Base-by-base conservation (phyloP, 495 filamentous ascomycete species). In the Podospora pseudoanserina region DNA sequence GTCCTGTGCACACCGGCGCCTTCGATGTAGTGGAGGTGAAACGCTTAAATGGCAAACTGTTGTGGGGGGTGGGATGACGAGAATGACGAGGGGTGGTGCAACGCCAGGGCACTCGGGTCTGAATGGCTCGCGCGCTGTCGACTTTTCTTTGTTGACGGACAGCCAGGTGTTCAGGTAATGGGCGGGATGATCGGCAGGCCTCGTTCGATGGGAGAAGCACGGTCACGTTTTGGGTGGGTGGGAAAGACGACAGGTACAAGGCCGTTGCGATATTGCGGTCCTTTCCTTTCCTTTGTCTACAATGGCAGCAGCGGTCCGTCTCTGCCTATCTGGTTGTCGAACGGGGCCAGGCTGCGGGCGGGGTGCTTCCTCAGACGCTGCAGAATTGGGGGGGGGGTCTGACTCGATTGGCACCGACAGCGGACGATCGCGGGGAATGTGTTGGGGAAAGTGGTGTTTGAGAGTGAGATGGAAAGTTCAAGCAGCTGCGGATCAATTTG, bases 61-160 rank as follows among this genome's bases (percentile, higher is more conserved):
- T 56, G 39, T 53, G 49, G 70, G 70, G 70, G 67, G 68, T 71
- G 66, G 71, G 67, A 75, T 70, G 75, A 76, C 70, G 73, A 67
- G 63, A 64, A 49, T 49, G 39, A 49, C 39, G 39, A 16, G 15
- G 39, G 39, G 63, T 64, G 63, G 66, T 53, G 56, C 62, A 65
- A 70, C 39, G 53, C 55, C 30, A 54, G 66, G 61, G 62, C 49
- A 66, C 9, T 49, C 32, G 44, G 26, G 53, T 23, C 34, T 54
- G 62, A 44, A 49, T 49, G 39, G 39, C 39, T 49, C 39, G 39
- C 39, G 39, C 34, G 44, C 56, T 30, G 28, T 67, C 39, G 66
- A 49, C 57, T 67, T 67, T 68, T 71, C 61, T 71, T 68, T 70
- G 61, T 65, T 16, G 18, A 28, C 60, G 65, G 27, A 54, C 57